Evolutionary conservation across 176 grass and related monocot species (phyloP), one percentile per base, ranked within the genome.

Genomic region (barley (Hordeum vulgare)): DNA sequence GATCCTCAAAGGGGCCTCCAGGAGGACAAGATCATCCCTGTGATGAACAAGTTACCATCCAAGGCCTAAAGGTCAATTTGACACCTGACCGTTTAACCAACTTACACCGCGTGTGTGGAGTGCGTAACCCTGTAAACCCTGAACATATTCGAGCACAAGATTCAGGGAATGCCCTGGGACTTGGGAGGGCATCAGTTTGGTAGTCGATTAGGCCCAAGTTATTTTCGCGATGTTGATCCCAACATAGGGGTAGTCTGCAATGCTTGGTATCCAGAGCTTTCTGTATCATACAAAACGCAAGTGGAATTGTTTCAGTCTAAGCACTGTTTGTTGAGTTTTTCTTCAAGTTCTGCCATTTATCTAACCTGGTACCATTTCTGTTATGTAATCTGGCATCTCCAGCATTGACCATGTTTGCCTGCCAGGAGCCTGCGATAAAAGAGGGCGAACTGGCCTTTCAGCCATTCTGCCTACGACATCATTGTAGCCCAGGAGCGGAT

Each of bases 11-110:
- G 82, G 12, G 92, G 84, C 20, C 44, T 97, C 66, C 74, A 79
- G 7, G 90, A 92, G 67, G 95, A 97, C 2, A 90, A 86, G 81
- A 94, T 97, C 14, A 89, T 76, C 81, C 84, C 84, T 44, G 87
- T 92, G 62, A 88, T 97, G 83, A 94, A 83, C 84, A 97, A 97
- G 74, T 75, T 97, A 75, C 72, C 70, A 2, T 66, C 80, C 0
- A 97, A 85, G 66, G 83, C 79, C 33, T 94, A 87, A 94, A 56
- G n/a, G 62, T 8, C 15, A 67, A 72, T 54, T 6, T 75, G 31
- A 18, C 53, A 56, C 53, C 53, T 85, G 61, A 63, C 26, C 6
- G 12, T 63, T 28, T 63, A 63, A 63, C 61, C 26, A 29, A 12
- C 61, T 63, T 63, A 27, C 5, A 28, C 26, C 26, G 12, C 11